phyloP scores from a whole-genome alignment of 805 yeast species.

The Pichia manshurica region DNA sequence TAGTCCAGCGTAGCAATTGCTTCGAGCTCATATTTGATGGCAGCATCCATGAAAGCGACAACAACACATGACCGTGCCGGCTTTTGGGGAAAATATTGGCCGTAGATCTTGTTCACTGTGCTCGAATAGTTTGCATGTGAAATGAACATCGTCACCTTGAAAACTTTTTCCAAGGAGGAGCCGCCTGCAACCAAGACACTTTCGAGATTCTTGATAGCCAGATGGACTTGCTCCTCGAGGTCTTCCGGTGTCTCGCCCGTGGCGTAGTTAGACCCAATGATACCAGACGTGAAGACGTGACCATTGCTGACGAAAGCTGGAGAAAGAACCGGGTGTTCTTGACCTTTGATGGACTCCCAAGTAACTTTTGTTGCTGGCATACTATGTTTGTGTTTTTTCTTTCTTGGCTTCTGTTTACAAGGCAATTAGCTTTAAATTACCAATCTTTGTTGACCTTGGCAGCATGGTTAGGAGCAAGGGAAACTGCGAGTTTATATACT shows the following conservation, averaged over 20 bases:
- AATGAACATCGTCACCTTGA: slow-evolving; percentile 45
- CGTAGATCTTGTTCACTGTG: slow-evolving; percentile 41
- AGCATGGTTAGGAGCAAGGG: too few relatives aligned
- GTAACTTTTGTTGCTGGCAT: slow-evolving; percentile 6
- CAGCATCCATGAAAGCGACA: slow-evolving; percentile 44
- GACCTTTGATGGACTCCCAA: slow-evolving; percentile 5
- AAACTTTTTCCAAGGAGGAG: slow-evolving; percentile 38
- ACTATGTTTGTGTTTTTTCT: background rate
- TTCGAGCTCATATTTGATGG: slow-evolving; percentile 45
- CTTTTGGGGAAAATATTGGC: slow-evolving; percentile 37
- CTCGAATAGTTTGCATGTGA: slow-evolving; percentile 37
- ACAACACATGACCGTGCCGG: slow-evolving; percentile 51
- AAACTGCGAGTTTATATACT: too few relatives aligned
- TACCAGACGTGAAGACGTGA: slow-evolving; percentile 23
- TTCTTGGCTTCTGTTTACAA: too few relatives aligned
- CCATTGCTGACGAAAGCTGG: slow-evolving; percentile 12
- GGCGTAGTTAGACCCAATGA: slow-evolving; percentile 20
- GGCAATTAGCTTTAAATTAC: too few relatives aligned
- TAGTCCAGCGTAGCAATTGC: slow-evolving; percentile 28
- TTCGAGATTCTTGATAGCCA: slow-evolving; percentile 39
- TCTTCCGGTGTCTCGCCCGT: slow-evolving; percentile 36
- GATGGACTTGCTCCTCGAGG: slow-evolving; percentile 39
- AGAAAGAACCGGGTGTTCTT: slow-evolving; percentile 6
- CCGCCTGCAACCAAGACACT: slow-evolving; percentile 38
- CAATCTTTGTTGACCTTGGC: too few relatives aligned